Conservation (phyloP, 768 basidiomycete genomes). For the Terana coerulea region DNA sequence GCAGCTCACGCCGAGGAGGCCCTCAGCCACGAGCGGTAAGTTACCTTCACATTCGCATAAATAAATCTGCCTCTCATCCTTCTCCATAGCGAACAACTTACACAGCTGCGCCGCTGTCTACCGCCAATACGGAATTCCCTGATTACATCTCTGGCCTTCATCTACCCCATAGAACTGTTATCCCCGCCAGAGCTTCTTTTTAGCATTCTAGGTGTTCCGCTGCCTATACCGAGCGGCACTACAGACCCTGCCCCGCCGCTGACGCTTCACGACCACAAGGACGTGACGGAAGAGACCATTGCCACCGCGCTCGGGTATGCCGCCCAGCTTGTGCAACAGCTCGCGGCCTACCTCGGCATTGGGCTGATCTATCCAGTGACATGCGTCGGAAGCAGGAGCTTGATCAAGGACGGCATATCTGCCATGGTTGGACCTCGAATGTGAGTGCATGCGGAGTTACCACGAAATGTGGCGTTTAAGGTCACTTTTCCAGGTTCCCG, state of each 20-base stretch:
- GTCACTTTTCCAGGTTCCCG: conserved; percentile 67
- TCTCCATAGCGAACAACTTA: conserved; percentile 49
- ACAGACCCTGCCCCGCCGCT: conserved; percentile 86
- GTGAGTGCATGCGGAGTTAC: conserved; percentile 40
- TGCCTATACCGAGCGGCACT: conserved; percentile 76
- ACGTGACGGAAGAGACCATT: conserved; percentile 79
- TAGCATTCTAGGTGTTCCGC: conserved; percentile 80
- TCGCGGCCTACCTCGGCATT: conserved; percentile 76
- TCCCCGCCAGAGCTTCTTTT: conserved; percentile 86
- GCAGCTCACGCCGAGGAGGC: conserved; percentile 27
- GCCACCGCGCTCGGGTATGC: conserved; percentile 91
- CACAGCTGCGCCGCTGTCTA: conserved; percentile 46
- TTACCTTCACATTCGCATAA: background rate
- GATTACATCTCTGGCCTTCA: conserved; percentile 64
- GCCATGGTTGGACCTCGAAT: conserved; percentile 94
- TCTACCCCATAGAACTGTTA: conserved; percentile 88
- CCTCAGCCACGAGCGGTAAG: conserved; percentile 39
- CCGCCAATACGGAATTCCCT: conserved; percentile 56
- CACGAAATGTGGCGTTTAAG: background rate
- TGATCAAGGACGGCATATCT: conserved; percentile 90
- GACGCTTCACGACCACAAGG: conserved; percentile 55
- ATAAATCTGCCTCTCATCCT: background rate
- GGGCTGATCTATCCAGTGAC: conserved; percentile 85
- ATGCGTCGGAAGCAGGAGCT: conserved; percentile 84
- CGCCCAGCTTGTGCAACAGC: conserved; percentile 79